Base-by-base conservation (phyloP, 805 yeast species). In the Yueomyces sinensis region DNA sequence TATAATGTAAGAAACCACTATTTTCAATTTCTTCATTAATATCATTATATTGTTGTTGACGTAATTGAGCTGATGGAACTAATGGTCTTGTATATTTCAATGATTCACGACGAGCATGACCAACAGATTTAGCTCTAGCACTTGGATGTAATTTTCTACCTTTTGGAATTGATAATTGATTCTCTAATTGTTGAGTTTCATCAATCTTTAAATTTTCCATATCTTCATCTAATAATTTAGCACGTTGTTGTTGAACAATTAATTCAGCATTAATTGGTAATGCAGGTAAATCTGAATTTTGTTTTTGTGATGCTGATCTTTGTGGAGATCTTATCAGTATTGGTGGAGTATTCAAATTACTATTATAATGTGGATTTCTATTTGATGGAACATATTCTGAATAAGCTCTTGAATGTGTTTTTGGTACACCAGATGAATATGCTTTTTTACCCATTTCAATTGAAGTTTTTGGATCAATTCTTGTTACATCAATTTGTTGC, bases 41-140 rank as follows among this genome's bases (percentile, higher is more conserved):
- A n/a, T n/a, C n/a, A n/a, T n/a, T n/a, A 17, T 48, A 43, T 14
- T 60, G 58, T 13, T 53, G 38, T 31, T 55, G 52, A 7, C 22
- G 24, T 5, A 29, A 18, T 3, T 30, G 29, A 4, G 59, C 54
- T 13, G 56, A 49, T 23, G 55, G 51, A 3, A 47, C 52, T n/a
- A 58, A 56, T 4, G 60, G 54, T 39, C 57, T 50, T 35, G 37
- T 45, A 20, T 41, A 49, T 41, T 67, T 65, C 33, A 67, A 54
- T 5, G 80, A 68, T 39, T 75, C 78, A 45, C 74, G 76, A 49
- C 82, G 70, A 16, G 73, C 69, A 52, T 82, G 89, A 6, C 62
- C 62, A 32, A 82, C 75, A 16, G 94, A 80, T 51, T 81, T 83
- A 3, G 94, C 93, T 47, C 94, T 71, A 1, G 93, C 94, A 13